These are phyloP conservation scores for Pseudogymnoascus sp. DNA, from an alignment of 2,329 filamentous ascomycete species.

Conservation along the genomic window DNA sequence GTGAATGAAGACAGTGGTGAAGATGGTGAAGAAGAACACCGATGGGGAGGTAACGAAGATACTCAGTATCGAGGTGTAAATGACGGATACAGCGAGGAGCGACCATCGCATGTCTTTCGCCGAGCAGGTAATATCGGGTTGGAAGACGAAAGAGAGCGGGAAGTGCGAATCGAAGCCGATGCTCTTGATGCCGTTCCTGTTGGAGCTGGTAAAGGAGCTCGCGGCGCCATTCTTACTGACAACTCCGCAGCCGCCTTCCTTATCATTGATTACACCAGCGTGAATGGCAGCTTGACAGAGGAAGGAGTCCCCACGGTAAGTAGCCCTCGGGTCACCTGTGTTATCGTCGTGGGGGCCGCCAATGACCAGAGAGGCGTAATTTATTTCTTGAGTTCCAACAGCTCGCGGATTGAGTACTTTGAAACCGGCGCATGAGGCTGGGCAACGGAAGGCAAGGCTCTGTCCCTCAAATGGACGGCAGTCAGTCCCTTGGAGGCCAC, in stretches of 20 bases:
- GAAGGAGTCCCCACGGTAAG: conserved; percentile 85
- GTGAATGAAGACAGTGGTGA: conserved; percentile 78
- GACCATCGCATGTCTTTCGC: conserved; percentile 78
- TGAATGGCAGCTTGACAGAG: conserved; percentile 81
- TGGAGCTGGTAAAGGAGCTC: conserved; percentile 53
- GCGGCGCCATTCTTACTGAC: conserved; percentile 64
- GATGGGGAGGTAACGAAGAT: conserved; percentile 72
- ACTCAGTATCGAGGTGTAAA: conserved; percentile 69
- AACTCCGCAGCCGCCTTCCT: conserved; percentile 72
- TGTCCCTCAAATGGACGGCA: conserved; percentile 68
- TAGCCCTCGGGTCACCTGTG: conserved; percentile 35
- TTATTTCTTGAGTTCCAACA: conserved; percentile 60
- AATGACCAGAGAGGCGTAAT: conserved; percentile 57
- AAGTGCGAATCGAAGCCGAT: conserved; percentile 81
- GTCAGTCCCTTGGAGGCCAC: conserved; percentile 64
- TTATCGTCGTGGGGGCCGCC: conserved; percentile 49
- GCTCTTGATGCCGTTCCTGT: conserved; percentile 67
- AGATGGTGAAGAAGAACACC: conserved; percentile 78
- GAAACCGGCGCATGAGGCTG: conserved; percentile 60
- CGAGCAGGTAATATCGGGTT: conserved; percentile 54
- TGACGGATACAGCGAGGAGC: conserved; percentile 69
- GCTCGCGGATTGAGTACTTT: conserved; percentile 64
- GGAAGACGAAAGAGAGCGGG: conserved; percentile 76
- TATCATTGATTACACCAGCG: conserved; percentile 65
- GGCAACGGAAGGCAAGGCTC: conserved; percentile 66